These are phyloP conservation scores for Pyrus pyrifolia DNA, from an alignment of 306 rosid genomes.

Conservation along the genomic window DNA sequence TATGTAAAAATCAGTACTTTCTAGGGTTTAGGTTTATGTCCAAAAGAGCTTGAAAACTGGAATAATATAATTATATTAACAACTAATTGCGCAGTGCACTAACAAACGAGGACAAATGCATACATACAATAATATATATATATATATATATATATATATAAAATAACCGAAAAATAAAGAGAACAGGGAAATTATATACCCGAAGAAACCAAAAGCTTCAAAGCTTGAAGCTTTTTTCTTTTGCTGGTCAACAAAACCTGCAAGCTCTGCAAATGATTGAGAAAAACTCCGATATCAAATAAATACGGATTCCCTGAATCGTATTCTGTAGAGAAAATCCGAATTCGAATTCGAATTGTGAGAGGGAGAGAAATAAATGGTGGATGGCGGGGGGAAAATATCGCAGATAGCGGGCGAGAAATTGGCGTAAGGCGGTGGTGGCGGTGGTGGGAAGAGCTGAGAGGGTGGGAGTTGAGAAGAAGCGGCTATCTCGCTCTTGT, in stretches of 20 bases:
- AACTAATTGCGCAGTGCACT: not conserved
- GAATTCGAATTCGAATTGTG: not conserved
- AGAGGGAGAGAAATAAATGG: slow-evolving; percentile 8
- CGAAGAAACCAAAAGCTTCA: slow-evolving; percentile 20
- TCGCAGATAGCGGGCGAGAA: slow-evolving; percentile 4
- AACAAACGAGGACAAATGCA: slow-evolving; percentile 3
- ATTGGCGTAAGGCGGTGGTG: slow-evolving; percentile 6
- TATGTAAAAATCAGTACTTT: slow-evolving; percentile 11
- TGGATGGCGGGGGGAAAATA: not conserved
- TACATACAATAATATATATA: not conserved
- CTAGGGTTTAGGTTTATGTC: slow-evolving; percentile 30
- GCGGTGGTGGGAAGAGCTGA: not conserved
- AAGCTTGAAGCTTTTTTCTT: not conserved
- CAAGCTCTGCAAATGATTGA: slow-evolving; percentile 7
- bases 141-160: too few species aligned
- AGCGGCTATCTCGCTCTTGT: slow-evolving; percentile 4
- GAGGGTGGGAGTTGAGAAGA: not conserved
- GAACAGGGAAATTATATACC: slow-evolving; percentile 20
- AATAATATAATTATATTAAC: slow-evolving; percentile 4
- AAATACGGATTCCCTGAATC: not conserved
- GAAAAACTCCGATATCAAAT: not conserved
- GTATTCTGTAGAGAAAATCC: slow-evolving; percentile 2
- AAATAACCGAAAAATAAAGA: not conserved
- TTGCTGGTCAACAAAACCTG: too few species aligned
- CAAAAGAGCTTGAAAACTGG: slow-evolving; percentile 9